A percentile compares a stretch with the other conserved stretches of the same genome.
Conservation (phyloP, 75 land plant genomes). For the Pinus taeda region DNA sequence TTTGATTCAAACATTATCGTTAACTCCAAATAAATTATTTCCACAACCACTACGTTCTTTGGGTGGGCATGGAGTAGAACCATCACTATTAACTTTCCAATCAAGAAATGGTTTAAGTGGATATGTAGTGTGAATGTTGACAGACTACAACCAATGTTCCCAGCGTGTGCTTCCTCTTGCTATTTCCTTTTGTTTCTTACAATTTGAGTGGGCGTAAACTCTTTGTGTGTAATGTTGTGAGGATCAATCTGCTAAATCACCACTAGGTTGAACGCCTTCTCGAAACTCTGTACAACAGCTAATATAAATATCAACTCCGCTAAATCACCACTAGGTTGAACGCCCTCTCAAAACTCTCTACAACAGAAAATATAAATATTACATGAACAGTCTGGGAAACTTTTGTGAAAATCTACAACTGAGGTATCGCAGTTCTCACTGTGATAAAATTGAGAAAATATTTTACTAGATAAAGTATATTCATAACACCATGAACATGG, state of each 20-base stretch:
- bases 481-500: neutral
- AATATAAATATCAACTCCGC: constrained; percentile 52
- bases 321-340: constrained; percentile 26
- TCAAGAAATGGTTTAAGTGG: constrained; percentile 11
- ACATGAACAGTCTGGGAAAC: constrained; percentile 67
- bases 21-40: constrained; percentile 29
- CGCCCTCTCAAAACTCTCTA: constrained; percentile 41
- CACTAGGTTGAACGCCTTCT: constrained; percentile 29
- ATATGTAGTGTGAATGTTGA: neutral
- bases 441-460: constrained; percentile 13
- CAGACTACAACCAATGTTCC: neutral
- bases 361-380: constrained; percentile 77
- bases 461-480: constrained; percentile 1
- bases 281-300: constrained; percentile 66
- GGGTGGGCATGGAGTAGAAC: constrained; percentile 61
- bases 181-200: neutral
- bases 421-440: constrained; percentile 78
- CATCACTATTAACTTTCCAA: constrained; percentile 52
- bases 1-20: constrained; percentile 23
- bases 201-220: neutral
- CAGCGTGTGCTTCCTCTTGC: constrained; percentile 1
- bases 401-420: constrained; percentile 70
- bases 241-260: constrained; percentile 17
- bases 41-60: constrained; percentile 65
- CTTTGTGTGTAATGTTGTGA: constrained; percentile 16